phyloP scores from a whole-genome alignment of 495 filamentous ascomycete species.

The Podospora conica region DNA sequence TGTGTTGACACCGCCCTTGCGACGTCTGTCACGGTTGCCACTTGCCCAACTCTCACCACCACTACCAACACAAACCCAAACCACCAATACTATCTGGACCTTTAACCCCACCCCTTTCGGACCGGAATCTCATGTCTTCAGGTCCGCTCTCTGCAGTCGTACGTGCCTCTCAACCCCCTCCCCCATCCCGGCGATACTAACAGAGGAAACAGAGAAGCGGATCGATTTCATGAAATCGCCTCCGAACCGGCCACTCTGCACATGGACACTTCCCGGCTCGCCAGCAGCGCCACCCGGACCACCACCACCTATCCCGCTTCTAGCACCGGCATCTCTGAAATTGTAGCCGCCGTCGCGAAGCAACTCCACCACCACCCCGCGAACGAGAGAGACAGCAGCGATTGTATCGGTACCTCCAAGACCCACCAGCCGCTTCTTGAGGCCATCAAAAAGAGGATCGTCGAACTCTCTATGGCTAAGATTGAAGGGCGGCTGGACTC shows the following conservation, averaged over 20 bases:
- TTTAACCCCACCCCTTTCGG: conserved; percentile 2
- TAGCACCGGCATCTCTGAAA: neutral
- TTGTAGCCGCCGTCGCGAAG: neutral
- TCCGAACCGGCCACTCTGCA: conserved; percentile 1
- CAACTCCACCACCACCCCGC: neutral
- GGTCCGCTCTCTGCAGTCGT: conserved; percentile 18
- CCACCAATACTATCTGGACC: neutral
- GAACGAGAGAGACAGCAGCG: neutral
- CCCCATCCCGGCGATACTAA: neutral
- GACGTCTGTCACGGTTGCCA: neutral
- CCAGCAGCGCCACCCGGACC: conserved; percentile 14
- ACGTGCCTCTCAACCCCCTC: neutral
- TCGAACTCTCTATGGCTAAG: conserved; percentile 29
- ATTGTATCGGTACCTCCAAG: neutral
- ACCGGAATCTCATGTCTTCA: conserved; percentile 26
- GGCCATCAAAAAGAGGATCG: conserved; percentile 24
- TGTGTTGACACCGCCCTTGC: neutral
- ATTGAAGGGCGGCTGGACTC: conserved; percentile 16
- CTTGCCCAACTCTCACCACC: neutral
- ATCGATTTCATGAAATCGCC: conserved; percentile 17
- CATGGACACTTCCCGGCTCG: conserved; percentile 27
- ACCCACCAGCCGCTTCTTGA: conserved; percentile 19
- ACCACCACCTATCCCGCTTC: neutral
- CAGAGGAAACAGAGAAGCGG: conserved; percentile 11
- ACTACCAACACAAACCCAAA: neutral